Evolutionary conservation across 1,139 yeast genomes (phyloP).

Genomic region (Yamadazyma friedrichii): DNA sequence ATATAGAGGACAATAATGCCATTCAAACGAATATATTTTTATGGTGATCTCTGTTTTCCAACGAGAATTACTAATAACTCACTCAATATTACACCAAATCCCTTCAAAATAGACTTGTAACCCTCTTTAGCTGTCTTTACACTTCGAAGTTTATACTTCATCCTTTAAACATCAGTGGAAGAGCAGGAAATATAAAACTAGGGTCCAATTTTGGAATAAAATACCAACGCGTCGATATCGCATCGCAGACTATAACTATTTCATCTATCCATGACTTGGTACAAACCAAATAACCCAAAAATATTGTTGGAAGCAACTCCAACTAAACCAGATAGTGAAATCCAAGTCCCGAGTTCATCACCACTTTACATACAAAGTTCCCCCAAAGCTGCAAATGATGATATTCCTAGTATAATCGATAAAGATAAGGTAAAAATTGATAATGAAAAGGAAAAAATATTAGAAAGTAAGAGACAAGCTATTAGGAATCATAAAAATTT

Average conservation of each 20-base stretch:
- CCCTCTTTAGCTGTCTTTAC: too few species aligned
- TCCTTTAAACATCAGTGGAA: too few species aligned
- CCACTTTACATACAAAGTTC: constrained; percentile 30
- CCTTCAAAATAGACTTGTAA: too few species aligned
- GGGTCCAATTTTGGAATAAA: not conserved
- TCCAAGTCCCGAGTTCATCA: constrained; percentile 41
- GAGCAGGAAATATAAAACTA: too few species aligned
- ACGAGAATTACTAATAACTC: too few species aligned
- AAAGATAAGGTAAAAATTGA: too few species aligned
- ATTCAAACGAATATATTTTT: too few species aligned
- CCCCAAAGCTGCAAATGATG: constrained; percentile 20
- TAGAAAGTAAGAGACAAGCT: constrained; percentile 39
- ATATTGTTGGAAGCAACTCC: constrained; percentile 19
- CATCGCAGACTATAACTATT: too few species aligned
- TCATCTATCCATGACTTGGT: constrained; percentile 33
- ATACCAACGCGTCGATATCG: not conserved
- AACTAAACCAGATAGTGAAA: constrained; percentile 15
- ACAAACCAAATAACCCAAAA: constrained; percentile 22
- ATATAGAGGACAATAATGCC: too few species aligned
- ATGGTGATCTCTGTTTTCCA: too few species aligned
- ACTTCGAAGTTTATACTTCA: too few species aligned
- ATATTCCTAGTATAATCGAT: constrained; percentile 2
- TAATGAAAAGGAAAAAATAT: constrained; percentile 21
- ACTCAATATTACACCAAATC: too few species aligned
- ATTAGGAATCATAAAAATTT: constrained; percentile 45